Conservation (phyloP, 495 filamentous ascomycete species). For the Neurospora cerealis region DNA sequence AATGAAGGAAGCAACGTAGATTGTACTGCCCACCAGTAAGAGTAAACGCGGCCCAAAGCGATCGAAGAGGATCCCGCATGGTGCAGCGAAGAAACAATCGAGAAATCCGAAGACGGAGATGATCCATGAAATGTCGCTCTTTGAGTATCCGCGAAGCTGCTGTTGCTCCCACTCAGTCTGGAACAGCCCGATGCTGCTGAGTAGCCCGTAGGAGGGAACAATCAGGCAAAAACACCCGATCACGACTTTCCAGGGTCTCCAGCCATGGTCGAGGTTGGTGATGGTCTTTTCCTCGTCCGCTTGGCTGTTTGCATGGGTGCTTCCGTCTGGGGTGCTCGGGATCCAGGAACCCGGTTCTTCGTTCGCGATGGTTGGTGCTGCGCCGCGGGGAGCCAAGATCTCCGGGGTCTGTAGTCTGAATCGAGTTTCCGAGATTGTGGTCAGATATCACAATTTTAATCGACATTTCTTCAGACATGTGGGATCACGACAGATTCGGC, state of each 20-base stretch:
- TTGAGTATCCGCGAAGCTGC: conserved; percentile 8
- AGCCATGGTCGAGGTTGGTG: conserved; percentile 5
- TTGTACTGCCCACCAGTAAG: conserved; percentile 8
- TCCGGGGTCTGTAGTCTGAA: conserved; percentile 1
- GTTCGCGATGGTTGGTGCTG: conserved; percentile 1
- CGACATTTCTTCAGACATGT: neutral
- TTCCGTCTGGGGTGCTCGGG: neutral
- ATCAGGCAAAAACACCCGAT: conserved; percentile 18
- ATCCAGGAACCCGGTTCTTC: conserved; percentile 4
- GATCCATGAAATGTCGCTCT: conserved; percentile 20
- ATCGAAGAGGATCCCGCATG: conserved; percentile 16
- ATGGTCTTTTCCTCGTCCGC: neutral
- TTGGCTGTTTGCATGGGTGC: neutral
- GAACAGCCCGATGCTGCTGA: conserved; percentile 21
- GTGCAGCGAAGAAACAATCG: conserved; percentile 13
- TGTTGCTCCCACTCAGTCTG: conserved; percentile 17
- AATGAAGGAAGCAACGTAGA: conserved; percentile 15
- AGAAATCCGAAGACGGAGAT: conserved; percentile 22
- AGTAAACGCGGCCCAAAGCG: conserved; percentile 8
- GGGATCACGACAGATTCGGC: neutral
- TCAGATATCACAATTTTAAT: conserved; percentile 13
- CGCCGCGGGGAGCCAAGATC: neutral
- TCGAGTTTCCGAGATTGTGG: neutral
- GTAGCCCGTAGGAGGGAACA: conserved; percentile 18
- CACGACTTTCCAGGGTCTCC: conserved; percentile 16